Conservation (phyloP, 257 asterid species). For the Przewalskia tangutica region DNA sequence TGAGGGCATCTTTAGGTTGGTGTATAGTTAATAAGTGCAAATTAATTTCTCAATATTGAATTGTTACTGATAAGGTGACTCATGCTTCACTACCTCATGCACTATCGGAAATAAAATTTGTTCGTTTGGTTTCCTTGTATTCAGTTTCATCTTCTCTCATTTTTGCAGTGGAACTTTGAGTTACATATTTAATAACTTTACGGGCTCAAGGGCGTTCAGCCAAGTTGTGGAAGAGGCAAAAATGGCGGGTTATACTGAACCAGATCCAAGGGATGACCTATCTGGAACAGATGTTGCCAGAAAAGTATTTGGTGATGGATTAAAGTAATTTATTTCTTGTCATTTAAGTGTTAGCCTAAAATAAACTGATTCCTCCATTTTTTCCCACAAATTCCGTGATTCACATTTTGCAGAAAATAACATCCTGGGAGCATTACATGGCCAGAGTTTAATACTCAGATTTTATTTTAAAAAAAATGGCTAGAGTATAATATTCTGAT, state of each 20-base stretch:
- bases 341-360: not conserved
- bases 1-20: slow-evolving; percentile 97
- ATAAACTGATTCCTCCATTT: not conserved
- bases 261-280: slow-evolving; percentile 98
- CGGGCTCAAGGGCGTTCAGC: slow-evolving; percentile 59
- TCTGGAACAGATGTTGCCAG: slow-evolving; percentile 98
- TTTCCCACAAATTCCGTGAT: not conserved
- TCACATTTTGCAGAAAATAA: not conserved
- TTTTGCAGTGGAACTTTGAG: slow-evolving; percentile 91
- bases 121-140: slow-evolving; percentile 1
- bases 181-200: slow-evolving; percentile 89
- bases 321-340: not conserved
- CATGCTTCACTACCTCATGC: slow-evolving; percentile 1
- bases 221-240: slow-evolving; percentile 92
- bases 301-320: slow-evolving; percentile 44
- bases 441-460: not conserved
- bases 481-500: not conserved
- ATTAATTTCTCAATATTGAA: not conserved
- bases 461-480: not conserved
- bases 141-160: slow-evolving; percentile 10
- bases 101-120: not conserved
- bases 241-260: slow-evolving; percentile 97
- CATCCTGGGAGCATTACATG: not conserved
- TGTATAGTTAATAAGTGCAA: not conserved
- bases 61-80: not conserved